phyloP scores from a whole-genome alignment of 805 yeast genomes.

The Wickerhamiella cacticola region DNA sequence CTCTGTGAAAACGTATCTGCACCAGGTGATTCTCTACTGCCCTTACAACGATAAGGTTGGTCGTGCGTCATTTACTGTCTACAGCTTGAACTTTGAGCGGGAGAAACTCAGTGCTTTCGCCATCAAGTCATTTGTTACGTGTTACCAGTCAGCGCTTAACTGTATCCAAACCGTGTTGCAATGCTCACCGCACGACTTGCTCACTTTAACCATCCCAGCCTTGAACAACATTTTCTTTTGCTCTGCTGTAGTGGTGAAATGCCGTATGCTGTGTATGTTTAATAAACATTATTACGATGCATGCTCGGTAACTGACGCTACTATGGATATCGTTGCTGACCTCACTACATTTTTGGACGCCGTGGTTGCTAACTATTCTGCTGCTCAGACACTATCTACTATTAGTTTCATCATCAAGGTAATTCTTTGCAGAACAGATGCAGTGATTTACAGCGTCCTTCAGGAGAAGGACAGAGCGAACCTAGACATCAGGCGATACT shows the following conservation, averaged over 20 bases:
- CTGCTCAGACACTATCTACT: conserved; percentile 24
- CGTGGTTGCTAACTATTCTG: conserved; percentile 23
- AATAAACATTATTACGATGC: conserved; percentile 23
- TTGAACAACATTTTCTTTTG: conserved; percentile 24
- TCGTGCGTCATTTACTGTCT: conserved; percentile 30
- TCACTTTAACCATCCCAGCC: conserved; percentile 38
- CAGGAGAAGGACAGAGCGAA: conserved; percentile 9
- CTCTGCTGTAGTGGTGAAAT: conserved; percentile 26
- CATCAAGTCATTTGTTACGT: conserved; percentile 23
- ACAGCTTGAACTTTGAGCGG: conserved; percentile 23
- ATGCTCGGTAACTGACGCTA: conserved; percentile 20
- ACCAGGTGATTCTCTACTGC: conserved; percentile 28
- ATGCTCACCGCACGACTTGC: conserved; percentile 34
- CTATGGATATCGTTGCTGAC: conserved; percentile 19
- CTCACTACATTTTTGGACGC: conserved; percentile 19
- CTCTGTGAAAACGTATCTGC: conserved; percentile 39
- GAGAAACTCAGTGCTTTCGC: conserved; percentile 21
- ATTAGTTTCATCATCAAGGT: conserved; percentile 26
- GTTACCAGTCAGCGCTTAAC: conserved; percentile 20
- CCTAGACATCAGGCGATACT: conserved; percentile 8
- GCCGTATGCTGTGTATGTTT: conserved; percentile 25
- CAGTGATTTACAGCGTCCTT: conserved; percentile 18
- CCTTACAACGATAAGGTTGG: conserved; percentile 22
- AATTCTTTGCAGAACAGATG: conserved; percentile 27
- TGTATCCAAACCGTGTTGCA: conserved; percentile 19